Evolutionary conservation across 2,329 filamentous ascomycete genomes (phyloP), one percentile per base, ranked within the genome.

Genomic region (Hirsutella thompsonii): DNA sequence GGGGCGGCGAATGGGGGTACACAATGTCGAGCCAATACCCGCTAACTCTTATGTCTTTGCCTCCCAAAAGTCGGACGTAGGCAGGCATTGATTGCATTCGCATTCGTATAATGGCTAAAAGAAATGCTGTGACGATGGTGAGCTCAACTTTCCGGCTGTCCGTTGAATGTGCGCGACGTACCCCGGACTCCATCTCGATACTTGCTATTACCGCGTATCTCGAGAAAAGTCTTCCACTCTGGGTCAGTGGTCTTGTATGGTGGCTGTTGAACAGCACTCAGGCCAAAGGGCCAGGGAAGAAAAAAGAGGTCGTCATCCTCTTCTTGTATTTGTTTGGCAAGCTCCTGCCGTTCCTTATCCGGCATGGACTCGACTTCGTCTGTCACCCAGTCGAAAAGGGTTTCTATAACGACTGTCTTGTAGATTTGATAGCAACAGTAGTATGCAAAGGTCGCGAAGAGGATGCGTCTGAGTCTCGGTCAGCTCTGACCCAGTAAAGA

Each of bases 281-380:
- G 73, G 2, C 73, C 76, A 35, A 76, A 75, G 3, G 76, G 76
- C 40, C 83, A 70, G 0, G 79, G 75, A 8, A 83, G 68, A 45
- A 82, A 82, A 5, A 68, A 18, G 13, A 69, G 47, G 2, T 68
- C 57, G 16, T 69, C 63, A 13, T 63, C 60, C 3, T 68, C 62
- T 2, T 66, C 63, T 2, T 65, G 60, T 13, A 64, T 55, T 5
- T 64, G 57, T 33, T 63, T n/a, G n/a, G 55, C 29, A 64, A 48
- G 37, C 61, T 59, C 42, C 60, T 54, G 44, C 59, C n/a, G 64
- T 49, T 70, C 68, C 36, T 68, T 60, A 19, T 66, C 61, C 1
- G 62, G 62, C 38, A 68, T 48, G 13, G 60, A 55, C 4, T 63
- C 60, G 45, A 64, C 62, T 47, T 67, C 57, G 16, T 62, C 58